Conservation (phyloP, 805 yeast genomes). For the Yamadazyma scolyti region DNA sequence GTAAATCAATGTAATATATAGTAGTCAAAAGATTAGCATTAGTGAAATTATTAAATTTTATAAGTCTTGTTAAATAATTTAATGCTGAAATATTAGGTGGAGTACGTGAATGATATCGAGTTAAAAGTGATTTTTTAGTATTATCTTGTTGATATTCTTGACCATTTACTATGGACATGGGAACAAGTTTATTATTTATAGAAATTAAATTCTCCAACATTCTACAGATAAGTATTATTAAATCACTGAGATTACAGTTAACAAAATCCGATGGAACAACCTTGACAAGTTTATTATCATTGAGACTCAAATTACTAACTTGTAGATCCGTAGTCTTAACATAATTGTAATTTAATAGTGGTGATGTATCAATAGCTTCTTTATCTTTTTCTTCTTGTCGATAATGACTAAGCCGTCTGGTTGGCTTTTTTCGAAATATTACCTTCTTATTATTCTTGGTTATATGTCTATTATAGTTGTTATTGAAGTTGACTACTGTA, state of each 20-base stretch:
- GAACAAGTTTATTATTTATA: conserved; percentile 63
- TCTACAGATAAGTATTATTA: conserved; percentile 68
- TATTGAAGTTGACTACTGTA: conserved; percentile 2
- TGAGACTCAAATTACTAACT: background rate
- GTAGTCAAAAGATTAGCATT: conserved; percentile 77
- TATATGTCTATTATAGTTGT: background rate
- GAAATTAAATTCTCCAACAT: conserved; percentile 75
- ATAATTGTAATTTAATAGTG: conserved; percentile 1
- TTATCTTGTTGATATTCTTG: conserved; percentile 9
- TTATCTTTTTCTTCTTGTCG: background rate
- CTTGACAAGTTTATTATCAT: conserved; percentile 1
- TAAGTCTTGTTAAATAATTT: conserved; percentile 70
- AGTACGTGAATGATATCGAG: conserved; percentile 89
- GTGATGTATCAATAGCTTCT: conserved; percentile 3
- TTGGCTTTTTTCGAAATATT: background rate
- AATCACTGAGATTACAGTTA: conserved; percentile 64
- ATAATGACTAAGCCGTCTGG: too few species aligned
- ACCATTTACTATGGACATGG: conserved; percentile 22
- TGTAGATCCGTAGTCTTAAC: conserved; percentile 5
- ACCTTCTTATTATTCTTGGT: background rate
- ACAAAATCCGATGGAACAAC: conserved; percentile 40
- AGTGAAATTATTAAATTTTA: conserved; percentile 82
- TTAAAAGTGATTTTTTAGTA: conserved; percentile 36
- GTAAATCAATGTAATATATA: conserved; percentile 85
- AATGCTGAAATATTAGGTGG: conserved; percentile 85